A percentile compares a stretch with the other conserved stretches of the same genome.
These are phyloP conservation scores for Naganishia onofrii DNA, from an alignment of 768 basidiomycete genomes.

Conservation along the genomic window DNA sequence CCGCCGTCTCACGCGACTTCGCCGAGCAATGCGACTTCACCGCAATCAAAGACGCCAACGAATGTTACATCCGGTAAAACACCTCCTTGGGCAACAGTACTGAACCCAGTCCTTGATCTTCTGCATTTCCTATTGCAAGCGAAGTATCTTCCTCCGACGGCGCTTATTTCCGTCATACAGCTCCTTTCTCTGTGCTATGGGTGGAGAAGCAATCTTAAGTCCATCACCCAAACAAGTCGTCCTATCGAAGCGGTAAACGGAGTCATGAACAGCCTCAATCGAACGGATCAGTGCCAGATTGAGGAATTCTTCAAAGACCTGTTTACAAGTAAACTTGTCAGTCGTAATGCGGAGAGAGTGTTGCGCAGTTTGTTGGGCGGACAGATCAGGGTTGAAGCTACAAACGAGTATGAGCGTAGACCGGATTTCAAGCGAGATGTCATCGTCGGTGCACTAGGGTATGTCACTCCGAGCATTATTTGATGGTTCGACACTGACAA, in stretches of 20 bases:
- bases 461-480: neutral
- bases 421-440: conserved; percentile 10
- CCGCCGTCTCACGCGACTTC: conserved; percentile 3
- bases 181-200: conserved; percentile 25
- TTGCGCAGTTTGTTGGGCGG: conserved; percentile 22
- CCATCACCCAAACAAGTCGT: neutral
- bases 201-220: conserved; percentile 16
- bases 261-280: conserved; percentile 19
- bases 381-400: conserved; percentile 14
- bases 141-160: conserved; percentile 22
- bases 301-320: conserved; percentile 24
- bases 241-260: neutral
- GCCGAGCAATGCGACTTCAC: neutral
- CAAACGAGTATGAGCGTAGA: conserved; percentile 7
- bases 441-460: neutral
- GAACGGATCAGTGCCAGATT: conserved; percentile 14
- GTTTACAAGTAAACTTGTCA: conserved; percentile 23
- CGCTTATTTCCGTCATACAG: conserved; percentile 23
- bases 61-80: neutral
- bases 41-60: neutral
- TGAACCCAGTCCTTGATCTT: conserved; percentile 22
- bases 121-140: conserved; percentile 22
- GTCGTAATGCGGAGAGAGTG: conserved; percentile 26
- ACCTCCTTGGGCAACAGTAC: conserved; percentile 20
- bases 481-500: neutral